These are phyloP conservation scores for Hymenoscyphus albidus DNA, from an alignment of 2,329 filamentous ascomycete genomes.

Conservation along the genomic window DNA sequence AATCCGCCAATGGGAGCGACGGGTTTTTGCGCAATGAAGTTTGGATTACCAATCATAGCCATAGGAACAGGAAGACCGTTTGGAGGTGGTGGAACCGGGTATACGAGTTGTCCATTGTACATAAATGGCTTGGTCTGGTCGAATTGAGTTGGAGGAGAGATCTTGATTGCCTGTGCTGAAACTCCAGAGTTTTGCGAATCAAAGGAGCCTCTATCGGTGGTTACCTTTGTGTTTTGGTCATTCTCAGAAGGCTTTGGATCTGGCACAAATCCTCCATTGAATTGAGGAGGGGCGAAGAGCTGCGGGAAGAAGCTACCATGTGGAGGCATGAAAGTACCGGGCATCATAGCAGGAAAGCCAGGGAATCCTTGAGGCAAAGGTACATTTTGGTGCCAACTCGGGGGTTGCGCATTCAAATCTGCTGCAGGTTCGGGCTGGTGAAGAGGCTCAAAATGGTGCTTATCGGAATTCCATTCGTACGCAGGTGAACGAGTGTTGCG, in stretches of 20 bases:
- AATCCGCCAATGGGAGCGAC: conserved; percentile 14
- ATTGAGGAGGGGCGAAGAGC: conserved; percentile 12
- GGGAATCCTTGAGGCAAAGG: conserved; percentile 7
- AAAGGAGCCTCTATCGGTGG: conserved; percentile 5
- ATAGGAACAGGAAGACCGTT: conserved; percentile 26
- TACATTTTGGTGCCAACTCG: conserved; percentile 13
- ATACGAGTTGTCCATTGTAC: conserved; percentile 34
- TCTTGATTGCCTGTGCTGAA: conserved; percentile 28
- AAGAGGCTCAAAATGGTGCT: conserved; percentile 24
- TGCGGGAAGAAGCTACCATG: conserved; percentile 17
- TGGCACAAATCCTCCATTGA: background rate
- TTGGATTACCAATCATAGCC: conserved; percentile 29
- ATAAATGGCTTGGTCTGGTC: conserved; percentile 35
- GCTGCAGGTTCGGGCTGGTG: conserved; percentile 10
- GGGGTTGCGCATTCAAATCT: conserved; percentile 7
- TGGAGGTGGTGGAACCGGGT: conserved; percentile 29
- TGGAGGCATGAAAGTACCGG: conserved; percentile 19
- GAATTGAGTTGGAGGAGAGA: conserved; percentile 35
- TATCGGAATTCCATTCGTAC: conserved; percentile 31
- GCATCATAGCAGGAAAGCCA: conserved; percentile 18
- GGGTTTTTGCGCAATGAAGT: conserved; percentile 19
- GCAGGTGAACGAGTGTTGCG: conserved; percentile 52
- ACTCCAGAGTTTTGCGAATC: conserved; percentile 5
- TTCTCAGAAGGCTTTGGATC: conserved; percentile 7
- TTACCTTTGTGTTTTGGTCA: conserved; percentile 9